Percentiles rank a stretch among this genome's conserved stretches.
These are phyloP conservation scores for Hygrophorus russula DNA, from an alignment of 768 basidiomycete genomes.

Conservation along the genomic window DNA sequence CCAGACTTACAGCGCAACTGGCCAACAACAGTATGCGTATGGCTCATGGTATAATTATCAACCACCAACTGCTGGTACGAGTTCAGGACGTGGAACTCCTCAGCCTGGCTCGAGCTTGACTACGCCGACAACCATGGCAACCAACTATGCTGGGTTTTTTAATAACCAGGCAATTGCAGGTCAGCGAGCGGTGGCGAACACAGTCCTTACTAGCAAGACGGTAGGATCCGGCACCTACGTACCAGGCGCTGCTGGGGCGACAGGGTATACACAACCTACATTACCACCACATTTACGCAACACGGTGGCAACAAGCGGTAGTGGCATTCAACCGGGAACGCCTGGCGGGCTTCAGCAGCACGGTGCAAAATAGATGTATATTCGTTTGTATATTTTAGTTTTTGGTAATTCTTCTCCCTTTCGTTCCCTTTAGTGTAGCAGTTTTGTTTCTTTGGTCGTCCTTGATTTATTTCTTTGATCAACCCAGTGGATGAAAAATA, in stretches of 20 bases:
- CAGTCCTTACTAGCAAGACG: slow-evolving; percentile 20
- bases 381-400: not conserved
- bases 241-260: not conserved
- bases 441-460: too few relatives aligned
- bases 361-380: not conserved
- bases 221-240: slow-evolving; percentile 6
- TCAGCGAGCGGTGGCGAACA: slow-evolving; percentile 44
- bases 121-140: slow-evolving; percentile 7
- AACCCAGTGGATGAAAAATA: too few relatives aligned
- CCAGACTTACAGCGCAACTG: slow-evolving; percentile 5
- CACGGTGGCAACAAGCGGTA: slow-evolving; percentile 6
- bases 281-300: slow-evolving; percentile 21
- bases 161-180: slow-evolving; percentile 15
- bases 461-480: too few relatives aligned
- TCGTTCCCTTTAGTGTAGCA: not conserved
- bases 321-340: slow-evolving; percentile 2
- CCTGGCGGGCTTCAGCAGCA: slow-evolving; percentile 3
- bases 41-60: slow-evolving; percentile 11
- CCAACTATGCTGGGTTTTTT: slow-evolving; percentile 32
- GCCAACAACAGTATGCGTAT: slow-evolving; percentile 8
- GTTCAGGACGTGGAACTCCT: slow-evolving; percentile 29
- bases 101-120: slow-evolving; percentile 21
- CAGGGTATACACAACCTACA: slow-evolving; percentile 8
- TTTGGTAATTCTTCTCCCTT: slow-evolving; percentile 1
- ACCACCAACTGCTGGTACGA: slow-evolving; percentile 7